Base-by-base conservation (phyloP, 352 stramenopile genomes). In the Thraustotheca clavata region DNA sequence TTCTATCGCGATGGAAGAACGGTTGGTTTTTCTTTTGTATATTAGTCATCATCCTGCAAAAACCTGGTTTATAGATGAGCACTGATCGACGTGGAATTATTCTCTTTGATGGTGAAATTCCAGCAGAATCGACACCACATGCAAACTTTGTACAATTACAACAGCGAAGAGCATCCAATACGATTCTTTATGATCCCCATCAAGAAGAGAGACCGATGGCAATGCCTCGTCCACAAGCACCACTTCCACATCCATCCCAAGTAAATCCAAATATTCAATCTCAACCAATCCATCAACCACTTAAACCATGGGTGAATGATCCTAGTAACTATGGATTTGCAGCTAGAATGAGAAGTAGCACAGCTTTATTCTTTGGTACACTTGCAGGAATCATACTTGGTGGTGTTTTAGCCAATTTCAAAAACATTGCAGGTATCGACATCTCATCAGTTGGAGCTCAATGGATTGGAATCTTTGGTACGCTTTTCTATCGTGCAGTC, bases 401-500 rank as follows among this genome's bases (percentile, higher is more conserved):
- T 27, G 54, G 73, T 4, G 60, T 87, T 50, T 69, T 88, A 29
- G 69, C 72, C 41, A 70, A 76, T 24, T 76, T 33, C 35, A 49
- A 32, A 22, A 54, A 16, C n/a, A 16, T 55, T 46, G 57, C 20
- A n/a, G 38, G 33, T 22, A 46, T 79, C 48, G 40, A 75, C 18
- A 71, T 88, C 7, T 61, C 50, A 27, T 54, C 49, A 2, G 69
- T 69, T 20, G 70, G 60, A 57, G 76, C 72, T 14, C 63, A 75
- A 26, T 89, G 80, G 80, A 68, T 89, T 62, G 72, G 69, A 4
- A 54, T 89, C 26, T 71, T 79, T 4, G 80, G 80, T 8, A 46
- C 76, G 12, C 65, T 89, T n/a, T 89, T 88, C 49, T 80, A 86
- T 36, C 40, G 72, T 9, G 78, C 74, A 22, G 71, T 89, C 54